These are phyloP conservation scores for Dactylellina leptospora DNA, from an alignment of 2,329 filamentous ascomycete genomes.

Conservation along the genomic window DNA sequence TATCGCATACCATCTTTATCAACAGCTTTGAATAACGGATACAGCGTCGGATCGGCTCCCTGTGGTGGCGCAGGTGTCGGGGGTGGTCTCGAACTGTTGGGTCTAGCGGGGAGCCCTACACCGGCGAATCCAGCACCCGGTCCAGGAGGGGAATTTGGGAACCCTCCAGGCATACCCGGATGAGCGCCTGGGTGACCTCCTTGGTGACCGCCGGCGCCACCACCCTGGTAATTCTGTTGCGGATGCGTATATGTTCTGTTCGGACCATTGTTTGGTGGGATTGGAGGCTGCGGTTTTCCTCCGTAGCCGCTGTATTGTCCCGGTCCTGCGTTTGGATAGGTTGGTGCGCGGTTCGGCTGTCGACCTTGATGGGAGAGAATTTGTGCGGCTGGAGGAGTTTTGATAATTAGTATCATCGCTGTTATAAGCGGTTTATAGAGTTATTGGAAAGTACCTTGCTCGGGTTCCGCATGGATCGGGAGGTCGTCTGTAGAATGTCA, in stretches of 20 bases:
- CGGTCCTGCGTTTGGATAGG: slow-evolving; percentile 31
- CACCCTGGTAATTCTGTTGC: background rate
- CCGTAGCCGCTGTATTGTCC: slow-evolving; percentile 35
- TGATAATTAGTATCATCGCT: background rate
- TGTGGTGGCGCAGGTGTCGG: slow-evolving; percentile 69
- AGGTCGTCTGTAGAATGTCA: slow-evolving; percentile 36
- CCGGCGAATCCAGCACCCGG: slow-evolving; percentile 36
- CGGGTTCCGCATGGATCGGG: slow-evolving; percentile 50
- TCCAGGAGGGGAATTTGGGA: slow-evolving; percentile 39
- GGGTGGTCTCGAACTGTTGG: slow-evolving; percentile 68
- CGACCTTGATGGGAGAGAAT: slow-evolving; percentile 38
- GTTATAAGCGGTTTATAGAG: background rate
- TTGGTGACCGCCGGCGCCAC: no score
- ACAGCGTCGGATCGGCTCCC: slow-evolving; percentile 74
- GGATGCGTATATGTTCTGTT: background rate
- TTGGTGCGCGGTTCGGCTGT: slow-evolving; percentile 19
- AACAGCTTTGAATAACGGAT: slow-evolving; percentile 87
- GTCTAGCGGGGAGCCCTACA: slow-evolving; percentile 46
- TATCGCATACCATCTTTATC: slow-evolving; percentile 76
- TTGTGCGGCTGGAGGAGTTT: slow-evolving; percentile 32
- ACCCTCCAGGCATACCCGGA: slow-evolving; percentile 36
- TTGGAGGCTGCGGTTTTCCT: slow-evolving; percentile 45
- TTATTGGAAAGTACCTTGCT: slow-evolving; percentile 40
- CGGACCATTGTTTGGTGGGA: slow-evolving; percentile 23
- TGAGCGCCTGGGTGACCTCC: background rate